Conservation (phyloP, 148 eudicot species). For the Tetragonia tetragonoides region DNA sequence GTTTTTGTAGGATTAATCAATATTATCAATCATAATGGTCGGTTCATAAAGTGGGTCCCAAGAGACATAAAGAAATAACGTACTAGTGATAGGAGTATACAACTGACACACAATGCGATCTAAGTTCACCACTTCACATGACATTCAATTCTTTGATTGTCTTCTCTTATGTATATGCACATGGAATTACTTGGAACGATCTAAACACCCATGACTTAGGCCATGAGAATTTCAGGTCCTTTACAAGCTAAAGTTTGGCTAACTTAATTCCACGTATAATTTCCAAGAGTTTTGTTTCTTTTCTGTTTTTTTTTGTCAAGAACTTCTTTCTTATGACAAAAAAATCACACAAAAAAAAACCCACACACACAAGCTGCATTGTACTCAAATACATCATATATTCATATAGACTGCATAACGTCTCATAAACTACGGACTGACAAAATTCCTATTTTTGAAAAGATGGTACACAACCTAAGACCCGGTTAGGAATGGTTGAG, state of each 20-base stretch:
- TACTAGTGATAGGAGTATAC: not conserved
- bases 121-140: conserved; percentile 23
- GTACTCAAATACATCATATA: not conserved
- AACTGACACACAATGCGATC: conserved; percentile 11
- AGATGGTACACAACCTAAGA: too few relatives aligned
- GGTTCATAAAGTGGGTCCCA: conserved; percentile 28
- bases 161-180: conserved; percentile 5
- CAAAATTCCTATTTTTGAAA: too few relatives aligned
- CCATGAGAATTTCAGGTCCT: not conserved
- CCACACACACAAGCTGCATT: too few relatives aligned
- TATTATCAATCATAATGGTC: conserved; percentile 33
- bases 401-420: not conserved
- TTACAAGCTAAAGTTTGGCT: not conserved
- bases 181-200: conserved; percentile 13
- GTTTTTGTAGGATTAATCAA: not conserved
- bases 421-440: too few relatives aligned
- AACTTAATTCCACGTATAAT: too few relatives aligned
- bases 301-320: too few relatives aligned
- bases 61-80: conserved; percentile 6
- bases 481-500: too few relatives aligned
- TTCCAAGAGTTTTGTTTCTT: too few relatives aligned
- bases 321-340: too few relatives aligned
- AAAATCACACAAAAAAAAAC: too few relatives aligned
- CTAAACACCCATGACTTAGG: not conserved
- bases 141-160: conserved; percentile 9